phyloP scores from a whole-genome alignment of 768 basidiomycete genomes.

The Gymnopilus dilepis region DNA sequence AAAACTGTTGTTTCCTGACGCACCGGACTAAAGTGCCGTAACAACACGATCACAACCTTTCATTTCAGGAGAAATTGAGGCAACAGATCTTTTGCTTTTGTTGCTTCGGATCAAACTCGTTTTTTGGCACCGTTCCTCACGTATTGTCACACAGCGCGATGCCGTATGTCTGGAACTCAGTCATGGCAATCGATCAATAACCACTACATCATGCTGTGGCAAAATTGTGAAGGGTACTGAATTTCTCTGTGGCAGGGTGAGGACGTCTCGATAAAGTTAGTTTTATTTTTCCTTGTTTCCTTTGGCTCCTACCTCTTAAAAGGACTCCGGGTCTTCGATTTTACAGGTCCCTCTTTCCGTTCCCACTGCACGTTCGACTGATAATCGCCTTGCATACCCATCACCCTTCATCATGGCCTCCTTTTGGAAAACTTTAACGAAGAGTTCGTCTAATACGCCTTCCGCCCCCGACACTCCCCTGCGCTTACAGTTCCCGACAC shows the following conservation, averaged over 20 bases:
- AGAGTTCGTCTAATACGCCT: not conserved
- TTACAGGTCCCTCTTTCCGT: not conserved
- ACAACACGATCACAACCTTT: not conserved
- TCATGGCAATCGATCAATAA: not conserved
- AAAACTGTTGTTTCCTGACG: not conserved
- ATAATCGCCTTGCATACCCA: not conserved
- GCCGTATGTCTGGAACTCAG: not conserved
- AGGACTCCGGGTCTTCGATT: not conserved
- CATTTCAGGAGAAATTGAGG: conserved; percentile 7
- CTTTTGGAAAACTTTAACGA: not conserved
- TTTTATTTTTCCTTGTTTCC: not conserved
- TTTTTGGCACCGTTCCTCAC: conserved; percentile 1
- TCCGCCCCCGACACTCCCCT: conserved; percentile 22
- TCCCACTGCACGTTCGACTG: not conserved
- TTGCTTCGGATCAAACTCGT: not conserved
- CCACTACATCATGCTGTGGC: conserved; percentile 6
- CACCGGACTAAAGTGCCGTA: conserved; percentile 1
- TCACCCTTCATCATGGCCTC: not conserved
- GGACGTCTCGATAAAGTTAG: conserved; percentile 2
- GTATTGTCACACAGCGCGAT: not conserved
- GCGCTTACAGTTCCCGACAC: conserved; percentile 31
- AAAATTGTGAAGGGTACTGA: conserved; percentile 1
- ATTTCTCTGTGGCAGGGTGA: not conserved
- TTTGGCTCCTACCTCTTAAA: not conserved
- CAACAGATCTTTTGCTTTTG: not conserved